Base-by-base conservation (phyloP, 2,329 filamentous ascomycete genomes). In the Pyricularia grisea region DNA sequence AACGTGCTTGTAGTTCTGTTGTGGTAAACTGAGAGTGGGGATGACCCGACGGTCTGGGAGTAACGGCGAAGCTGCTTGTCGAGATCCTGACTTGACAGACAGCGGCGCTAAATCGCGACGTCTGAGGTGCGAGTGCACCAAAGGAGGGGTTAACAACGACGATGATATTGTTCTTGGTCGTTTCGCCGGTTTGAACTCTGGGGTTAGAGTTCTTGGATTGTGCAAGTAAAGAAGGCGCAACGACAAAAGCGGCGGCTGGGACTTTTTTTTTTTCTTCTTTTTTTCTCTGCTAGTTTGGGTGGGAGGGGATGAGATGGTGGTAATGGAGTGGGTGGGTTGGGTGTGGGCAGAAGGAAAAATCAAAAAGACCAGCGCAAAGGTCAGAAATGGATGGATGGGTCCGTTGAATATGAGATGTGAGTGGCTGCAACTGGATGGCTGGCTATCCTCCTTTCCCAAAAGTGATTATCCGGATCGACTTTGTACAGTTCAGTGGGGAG, bases 301-400 rank as follows among this genome's bases (percentile, higher is more conserved):
- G 68, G 68, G 63, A 66, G 66, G 65, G 63, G 66, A 69, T 66
- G 68, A 66, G 42, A 61, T n/a, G n/a, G n/a, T 61, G 58, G 58
- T 23, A 25, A 61, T 61, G 58, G 58, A 61, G 58, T 25, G 58
- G 23, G 58, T 61, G 58, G 58, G 58, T 61, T 61, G 58, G 58
- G 58, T 61, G 58, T 61, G 58, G 58, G 58, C 58, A 61, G 12
- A 27, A 61, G 23, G n/a, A 27, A 61, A 61, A 61, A 61, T 25
- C 11, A 27, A 61, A 61, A 61, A 2, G 58, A 27, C 58, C 58
- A 61, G 58, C 58, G 58, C 58, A 61, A 61, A 61, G n/a, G 58
- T 25, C 58, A 61, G 58, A 61, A 61, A 61, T 27, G 25, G 58
- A 61, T 61, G 58, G 9, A 50, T 50, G 58, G 58, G 23, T 27